Conservation (phyloP, 805 yeast species). For the Naumovozyma baii region DNA sequence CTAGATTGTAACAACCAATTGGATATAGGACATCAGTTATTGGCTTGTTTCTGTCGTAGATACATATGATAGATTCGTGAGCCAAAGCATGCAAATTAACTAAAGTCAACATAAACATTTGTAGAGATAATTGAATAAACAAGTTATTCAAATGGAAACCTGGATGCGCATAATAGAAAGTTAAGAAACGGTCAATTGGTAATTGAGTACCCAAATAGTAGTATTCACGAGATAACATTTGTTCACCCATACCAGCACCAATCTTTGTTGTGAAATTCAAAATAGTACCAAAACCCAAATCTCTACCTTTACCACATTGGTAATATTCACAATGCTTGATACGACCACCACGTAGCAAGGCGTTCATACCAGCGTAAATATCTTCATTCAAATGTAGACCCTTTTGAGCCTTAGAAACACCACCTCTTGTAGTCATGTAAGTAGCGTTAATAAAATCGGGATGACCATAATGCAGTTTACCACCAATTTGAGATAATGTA, state of each 20-base stretch:
- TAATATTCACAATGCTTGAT: conserved; percentile 80
- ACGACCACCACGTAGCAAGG: conserved; percentile 74
- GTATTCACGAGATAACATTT: conserved; percentile 75
- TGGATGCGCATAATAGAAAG: conserved; percentile 79
- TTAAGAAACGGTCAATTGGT: conserved; percentile 70
- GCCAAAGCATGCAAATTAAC: conserved; percentile 66
- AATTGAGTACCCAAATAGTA: conserved; percentile 72
- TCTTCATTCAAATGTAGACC: conserved; percentile 82
- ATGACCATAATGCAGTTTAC: conserved; percentile 80
- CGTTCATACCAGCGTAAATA: conserved; percentile 84
- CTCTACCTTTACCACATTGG: conserved; percentile 89
- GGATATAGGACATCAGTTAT: conserved; percentile 58
- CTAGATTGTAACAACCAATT: conserved; percentile 61
- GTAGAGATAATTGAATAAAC: conserved; percentile 67
- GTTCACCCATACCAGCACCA: conserved; percentile 94
- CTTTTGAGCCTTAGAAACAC: conserved; percentile 79
- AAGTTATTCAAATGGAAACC: conserved; percentile 79
- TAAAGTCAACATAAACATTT: conserved; percentile 58
- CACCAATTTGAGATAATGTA: conserved; percentile 77
- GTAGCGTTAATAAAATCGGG: conserved; percentile 74
- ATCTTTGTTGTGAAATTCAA: conserved; percentile 78
- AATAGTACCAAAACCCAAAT: conserved; percentile 78
- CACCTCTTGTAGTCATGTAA: conserved; percentile 80
- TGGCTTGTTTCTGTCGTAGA: conserved; percentile 55
- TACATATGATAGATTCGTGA: conserved; percentile 60